Evolutionary conservation across 2,329 filamentous ascomycete genomes (phyloP).

Genomic region (Trichoderma koningiopsis): DNA sequence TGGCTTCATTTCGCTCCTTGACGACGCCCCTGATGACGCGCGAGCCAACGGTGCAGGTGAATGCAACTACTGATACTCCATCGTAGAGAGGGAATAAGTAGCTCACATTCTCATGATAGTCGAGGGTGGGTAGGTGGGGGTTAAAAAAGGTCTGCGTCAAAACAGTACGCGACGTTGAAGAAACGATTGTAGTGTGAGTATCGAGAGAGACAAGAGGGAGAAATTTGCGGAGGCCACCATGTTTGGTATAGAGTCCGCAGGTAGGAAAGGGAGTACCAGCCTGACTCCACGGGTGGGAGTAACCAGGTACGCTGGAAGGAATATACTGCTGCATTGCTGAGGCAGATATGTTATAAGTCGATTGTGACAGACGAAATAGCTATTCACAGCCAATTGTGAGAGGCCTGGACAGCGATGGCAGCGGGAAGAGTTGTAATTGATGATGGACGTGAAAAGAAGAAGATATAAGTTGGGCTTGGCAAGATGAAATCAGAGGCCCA

Average conservation of each 20-base stretch:
- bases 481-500: no score
- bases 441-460: not conserved
- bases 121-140: constrained; percentile 39
- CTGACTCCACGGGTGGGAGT: not conserved
- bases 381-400: not conserved
- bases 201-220: constrained; percentile 61
- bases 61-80: constrained; percentile 69
- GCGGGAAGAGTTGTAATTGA: not conserved
- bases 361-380: not conserved
- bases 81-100: constrained; percentile 75
- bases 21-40: constrained; percentile 66
- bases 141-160: constrained; percentile 65
- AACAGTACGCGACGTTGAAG: constrained; percentile 52
- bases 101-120: constrained; percentile 49
- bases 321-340: not conserved
- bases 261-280: not conserved
- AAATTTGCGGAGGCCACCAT: constrained; percentile 40
- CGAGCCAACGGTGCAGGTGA: constrained; percentile 64
- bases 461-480: no score
- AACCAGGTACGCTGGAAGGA: no score
- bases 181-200: constrained; percentile 62
- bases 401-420: not conserved
- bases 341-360: not conserved
- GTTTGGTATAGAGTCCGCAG: constrained; percentile 42
- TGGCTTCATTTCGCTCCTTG: constrained; percentile 65